Evolutionary conservation across 2,329 filamentous ascomycete species (phyloP), one percentile per base, ranked within the genome.

Genomic region (Paraphoma chrysanthemicola): DNA sequence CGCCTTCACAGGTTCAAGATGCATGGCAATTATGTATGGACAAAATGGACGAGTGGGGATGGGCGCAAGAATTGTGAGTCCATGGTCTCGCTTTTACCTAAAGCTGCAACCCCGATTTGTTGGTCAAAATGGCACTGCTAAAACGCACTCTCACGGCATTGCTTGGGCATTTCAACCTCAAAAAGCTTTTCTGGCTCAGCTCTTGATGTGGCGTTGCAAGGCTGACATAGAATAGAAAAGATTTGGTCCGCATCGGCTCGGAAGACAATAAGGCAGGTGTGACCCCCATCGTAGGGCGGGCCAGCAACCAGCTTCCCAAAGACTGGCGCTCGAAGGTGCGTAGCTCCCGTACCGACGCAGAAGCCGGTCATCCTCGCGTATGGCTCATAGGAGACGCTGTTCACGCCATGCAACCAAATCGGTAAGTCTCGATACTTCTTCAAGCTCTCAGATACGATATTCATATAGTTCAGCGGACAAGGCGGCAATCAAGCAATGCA

Each of bases 401-500:
- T 12, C 47, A 49, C 29, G 47, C 47, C 17, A 49, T 49, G 47
- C 47, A 49, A 18, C 47, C 47, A 10, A 49, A 49, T 29, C 47
- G 47, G 33, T 38, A n/a, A 11, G 33, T 38, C n/a, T 11, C n/a
- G 33, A 38, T n/a, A 38, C 33, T 38, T 38, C 33, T 38, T 38
- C n/a, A n/a, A 38, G 23, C 23, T 5, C 33, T 11, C 10, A 38
- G n/a, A 11, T 6, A n/a, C 33, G 33, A 11, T 3, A 11, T n/a
- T 38, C 2, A 38, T 38, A 38, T 11, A 38, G 10, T n/a, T 11
- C 33, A 38, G 33, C n/a, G 47, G 47, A 17, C 47, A 49, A 42
- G 47, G 47, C 36, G 47, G 47, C 29, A 49, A 49, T 29, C 47
- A 49, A 23, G 47, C 47, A 11, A 9, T 49, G 11, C 30, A 31